Evolutionary conservation across 306 rosid genomes (phyloP), one percentile per base, ranked within the genome.

Genomic region (Lithocarpus polystachyus): DNA sequence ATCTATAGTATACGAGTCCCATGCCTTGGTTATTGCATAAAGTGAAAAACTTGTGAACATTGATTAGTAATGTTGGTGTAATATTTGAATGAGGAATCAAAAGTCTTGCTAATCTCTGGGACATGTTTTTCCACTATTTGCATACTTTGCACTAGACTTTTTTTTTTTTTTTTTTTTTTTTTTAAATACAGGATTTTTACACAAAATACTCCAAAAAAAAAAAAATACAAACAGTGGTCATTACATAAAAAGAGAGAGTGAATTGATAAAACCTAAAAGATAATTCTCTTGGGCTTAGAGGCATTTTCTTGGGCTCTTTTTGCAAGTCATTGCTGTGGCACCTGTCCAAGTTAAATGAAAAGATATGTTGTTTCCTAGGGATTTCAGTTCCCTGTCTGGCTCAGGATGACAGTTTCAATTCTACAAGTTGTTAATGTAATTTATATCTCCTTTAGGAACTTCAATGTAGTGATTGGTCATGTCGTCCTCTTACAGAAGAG

Each of bases 401-500:
- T 71, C 62, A 54, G 52, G 75, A 22, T 82, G 71, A 61, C 13
- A 68, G 45, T 53, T 86, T 76, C 79, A 65, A 45, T 84, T 77
- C 67, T 77, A 18, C 68, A 48, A 45, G 40, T 73, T 82, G 78
- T 84, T 88, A 75, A 84, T 81, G 75, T 53, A 81, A 83, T 78
- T 80, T 85, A 78, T 82, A 70, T 82, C 72, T 85, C 81, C 76
- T 86, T 78, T 90, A 92, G 98, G 98, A 94, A 82, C 98, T 92
- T 83, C 97, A 94, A 92, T 92, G 97, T 91, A 94, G 98, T 87
- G 98, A 94, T 83, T 94, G 98, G 98, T 94, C 98, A 64, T 73
- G 29, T 20, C 93, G 98, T 76, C 97, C 98, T 74, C 98, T 94
- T 80, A 86, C 98, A 71, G 97, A 92, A 83, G 97, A 85, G 82